A percentile compares a stretch with the other conserved stretches of the same genome.
These are phyloP conservation scores for Fusarium torreyae DNA, from an alignment of 2,329 filamentous ascomycete species.

Conservation along the genomic window DNA sequence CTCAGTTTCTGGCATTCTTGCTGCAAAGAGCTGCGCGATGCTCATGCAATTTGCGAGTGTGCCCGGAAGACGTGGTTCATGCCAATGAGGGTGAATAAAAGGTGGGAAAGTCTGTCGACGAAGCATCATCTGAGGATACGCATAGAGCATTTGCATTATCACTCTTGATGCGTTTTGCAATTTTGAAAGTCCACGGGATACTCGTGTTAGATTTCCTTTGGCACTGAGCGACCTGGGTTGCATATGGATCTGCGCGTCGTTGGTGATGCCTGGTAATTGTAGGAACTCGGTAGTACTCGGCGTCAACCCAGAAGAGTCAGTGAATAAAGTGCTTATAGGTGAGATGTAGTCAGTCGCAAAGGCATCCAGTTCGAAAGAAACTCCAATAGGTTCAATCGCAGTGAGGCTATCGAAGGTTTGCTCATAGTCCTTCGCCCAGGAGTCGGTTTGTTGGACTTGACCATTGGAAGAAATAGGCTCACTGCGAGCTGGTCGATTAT, in stretches of 20 bases:
- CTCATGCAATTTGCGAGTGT: conserved; percentile 47
- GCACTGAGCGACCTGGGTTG: background rate
- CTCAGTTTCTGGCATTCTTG: conserved; percentile 41
- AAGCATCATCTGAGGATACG: conserved; percentile 54
- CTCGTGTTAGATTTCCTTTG: conserved; percentile 29
- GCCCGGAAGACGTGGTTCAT: conserved; percentile 38
- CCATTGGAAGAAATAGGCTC: rapidly evolving
- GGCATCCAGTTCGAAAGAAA: background rate
- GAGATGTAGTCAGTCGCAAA: background rate
- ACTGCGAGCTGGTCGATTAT: background rate
- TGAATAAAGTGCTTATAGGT: rapidly evolving
- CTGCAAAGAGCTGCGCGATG: conserved; percentile 47
- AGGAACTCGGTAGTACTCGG: rapidly evolving
- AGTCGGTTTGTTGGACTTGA: background rate
- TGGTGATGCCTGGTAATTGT: background rate
- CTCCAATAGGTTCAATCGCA: rapidly evolving
- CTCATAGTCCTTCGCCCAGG: rapidly evolving
- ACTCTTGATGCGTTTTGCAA: conserved; percentile 40
- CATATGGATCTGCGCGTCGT: background rate
- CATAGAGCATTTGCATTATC: conserved; percentile 46
- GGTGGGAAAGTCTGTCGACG: conserved; percentile 51
- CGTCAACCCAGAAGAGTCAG: background rate
- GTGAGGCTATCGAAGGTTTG: background rate
- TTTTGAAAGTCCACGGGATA: conserved; percentile 21
- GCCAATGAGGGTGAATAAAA: conserved; percentile 52